A percentile compares a stretch with the other conserved stretches of the same genome.
Conservation (phyloP, 768 basidiomycete species). For the Naganishia antarctica region DNA sequence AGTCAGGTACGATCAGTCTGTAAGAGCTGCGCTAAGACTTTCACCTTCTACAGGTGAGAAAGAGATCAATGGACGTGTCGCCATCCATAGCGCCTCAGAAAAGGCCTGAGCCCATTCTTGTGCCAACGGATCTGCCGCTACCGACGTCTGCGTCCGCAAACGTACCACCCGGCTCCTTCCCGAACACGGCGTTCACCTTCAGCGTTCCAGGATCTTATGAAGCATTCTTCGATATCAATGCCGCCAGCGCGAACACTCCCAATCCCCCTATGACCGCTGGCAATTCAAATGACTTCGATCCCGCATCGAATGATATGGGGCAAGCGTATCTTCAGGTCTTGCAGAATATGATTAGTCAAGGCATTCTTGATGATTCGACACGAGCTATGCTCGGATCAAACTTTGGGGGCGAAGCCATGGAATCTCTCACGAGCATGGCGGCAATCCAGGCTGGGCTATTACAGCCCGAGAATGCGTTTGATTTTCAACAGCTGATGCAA, state of each 20-base stretch:
- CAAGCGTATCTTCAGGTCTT: not conserved
- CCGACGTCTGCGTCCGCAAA: conserved; percentile 28
- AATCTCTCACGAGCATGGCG: conserved; percentile 12
- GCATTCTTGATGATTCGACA: conserved; percentile 24
- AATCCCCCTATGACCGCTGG: not conserved
- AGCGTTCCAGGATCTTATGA: conserved; percentile 45
- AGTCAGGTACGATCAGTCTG: conserved; percentile 52
- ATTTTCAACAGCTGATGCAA: conserved; percentile 50
- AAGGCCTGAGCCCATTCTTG: not conserved
- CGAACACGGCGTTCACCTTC: conserved; percentile 48
- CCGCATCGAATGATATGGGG: not conserved
- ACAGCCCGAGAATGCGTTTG: conserved; percentile 35
- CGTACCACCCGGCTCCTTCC: conserved; percentile 37
- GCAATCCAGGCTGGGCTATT: conserved; percentile 28
- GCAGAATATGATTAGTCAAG: conserved; percentile 23
- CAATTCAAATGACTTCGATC: not conserved
- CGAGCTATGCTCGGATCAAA: not conserved
- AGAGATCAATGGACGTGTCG: conserved; percentile 44
- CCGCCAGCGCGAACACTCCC: conserved; percentile 41
- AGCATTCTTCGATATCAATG: conserved; percentile 47
- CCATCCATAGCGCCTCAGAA: conserved; percentile 30
- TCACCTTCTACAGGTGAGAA: conserved; percentile 42
- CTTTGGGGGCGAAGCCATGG: not conserved
- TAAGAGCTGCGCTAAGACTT: conserved; percentile 57
- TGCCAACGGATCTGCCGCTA: conserved; percentile 4